Evolutionary conservation across 176 grass and related monocot genomes (phyloP), one percentile per base, ranked within the genome.

Genomic region (Neostapfia colusana): DNA sequence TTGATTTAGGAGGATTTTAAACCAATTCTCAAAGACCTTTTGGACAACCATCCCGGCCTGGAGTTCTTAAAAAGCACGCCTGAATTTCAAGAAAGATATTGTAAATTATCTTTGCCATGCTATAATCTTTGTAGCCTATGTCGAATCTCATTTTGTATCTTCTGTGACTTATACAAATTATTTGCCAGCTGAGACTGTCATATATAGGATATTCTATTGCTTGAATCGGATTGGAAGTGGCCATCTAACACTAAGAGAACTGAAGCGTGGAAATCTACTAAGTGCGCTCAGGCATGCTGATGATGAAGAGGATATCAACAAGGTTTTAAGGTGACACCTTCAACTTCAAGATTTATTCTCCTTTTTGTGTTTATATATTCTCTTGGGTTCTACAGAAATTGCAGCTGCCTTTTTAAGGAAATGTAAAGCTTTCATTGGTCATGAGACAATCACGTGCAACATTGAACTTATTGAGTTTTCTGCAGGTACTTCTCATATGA

Each of bases 1-100:
- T 88, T 66, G 69, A 80, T 81, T 63, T 83, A 99, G 95, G 91
- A 99, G 73, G 89, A 99, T 74, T 95, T 99, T 28, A 95, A 92
- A 79, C 95, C 89, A 1, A 49, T 99, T 84, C 91, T 99, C 59
- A 84, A 64, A 73, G 95, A 99, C 58, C 92, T 99, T 80, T 83
- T 95, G 91, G 85, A 91, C 48, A 92, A 84, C 65, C 95, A 99
- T 83, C 87, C 89, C 74, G 92, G 95, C 18, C 79, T 99, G 69
- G 95, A 99, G 63, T 99, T 99, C 75, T 85, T 99, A 73, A 93
- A 99, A 74, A 92, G 79, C 58, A 99, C 95, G 75, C 89, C 89
- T 40, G 95, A 99, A 59, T 99, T 99, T 92, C 95, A 99, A 74
- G 91, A 99, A 87, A 90, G 95, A 95, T 99, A 99, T 85, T 85